Conservation (phyloP, 164 flowering plant genomes). For the Umbellularia californica region DNA sequence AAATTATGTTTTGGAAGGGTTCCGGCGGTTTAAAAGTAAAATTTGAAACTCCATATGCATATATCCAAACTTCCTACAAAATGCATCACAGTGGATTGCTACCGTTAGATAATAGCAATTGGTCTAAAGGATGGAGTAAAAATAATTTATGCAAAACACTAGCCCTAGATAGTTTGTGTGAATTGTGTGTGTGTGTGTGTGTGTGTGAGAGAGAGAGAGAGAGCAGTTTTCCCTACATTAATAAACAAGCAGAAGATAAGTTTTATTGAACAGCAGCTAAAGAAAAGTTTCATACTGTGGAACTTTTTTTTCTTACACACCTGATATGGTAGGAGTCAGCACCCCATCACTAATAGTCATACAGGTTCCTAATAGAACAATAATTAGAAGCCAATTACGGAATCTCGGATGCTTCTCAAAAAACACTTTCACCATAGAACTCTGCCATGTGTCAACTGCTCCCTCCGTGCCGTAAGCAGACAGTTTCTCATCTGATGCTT, state of each 20-base stretch:
- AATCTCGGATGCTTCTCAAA: constrained; percentile 49
- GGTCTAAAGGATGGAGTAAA: too few relatives aligned
- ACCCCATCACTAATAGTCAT: constrained; percentile 94
- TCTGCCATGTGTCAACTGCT: constrained; percentile 38
- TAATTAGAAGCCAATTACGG: constrained; percentile 37
- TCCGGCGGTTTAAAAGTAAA: not conserved
- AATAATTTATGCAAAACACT: too few relatives aligned
- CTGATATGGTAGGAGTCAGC: constrained; percentile 83
- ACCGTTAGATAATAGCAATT: too few relatives aligned
- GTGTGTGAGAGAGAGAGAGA: too few relatives aligned
- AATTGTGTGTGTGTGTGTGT: too few relatives aligned
- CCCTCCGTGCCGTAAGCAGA: constrained; percentile 33
- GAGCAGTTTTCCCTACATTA: too few relatives aligned
- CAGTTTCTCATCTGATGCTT: constrained; percentile 45
- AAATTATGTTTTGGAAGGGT: not conserved
- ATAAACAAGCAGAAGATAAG: too few relatives aligned
- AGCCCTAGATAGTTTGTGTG: too few relatives aligned
- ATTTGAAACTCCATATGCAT: not conserved
- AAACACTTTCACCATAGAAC: constrained; percentile 39
- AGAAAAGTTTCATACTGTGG: not conserved
- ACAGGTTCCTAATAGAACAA: constrained; percentile 67
- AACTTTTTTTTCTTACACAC: constrained; percentile 23
- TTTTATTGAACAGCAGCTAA: too few relatives aligned
- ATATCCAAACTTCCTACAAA: not conserved
- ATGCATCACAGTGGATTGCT: too few relatives aligned